Conservation (phyloP, 208 protist genomes). For the Leishmania braziliensis region DNA sequence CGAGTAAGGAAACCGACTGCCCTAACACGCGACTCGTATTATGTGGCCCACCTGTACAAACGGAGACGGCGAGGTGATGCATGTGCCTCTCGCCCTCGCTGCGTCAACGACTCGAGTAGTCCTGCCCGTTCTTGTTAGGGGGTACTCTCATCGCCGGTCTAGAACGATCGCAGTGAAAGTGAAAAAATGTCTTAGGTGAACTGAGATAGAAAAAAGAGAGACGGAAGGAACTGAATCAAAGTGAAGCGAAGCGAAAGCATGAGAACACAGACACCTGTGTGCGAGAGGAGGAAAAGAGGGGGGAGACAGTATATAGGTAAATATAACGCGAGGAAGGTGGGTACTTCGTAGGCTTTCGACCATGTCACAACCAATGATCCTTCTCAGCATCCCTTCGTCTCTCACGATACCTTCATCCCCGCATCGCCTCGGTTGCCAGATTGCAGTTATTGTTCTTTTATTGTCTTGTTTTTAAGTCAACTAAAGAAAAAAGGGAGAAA, state of each 20-base stretch:
- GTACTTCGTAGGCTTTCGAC: not conserved
- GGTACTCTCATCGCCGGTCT: not conserved
- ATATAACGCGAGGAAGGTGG: not conserved
- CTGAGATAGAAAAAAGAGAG: slow-evolving; percentile 11
- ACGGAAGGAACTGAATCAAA: slow-evolving; percentile 1
- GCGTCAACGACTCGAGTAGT: not conserved
- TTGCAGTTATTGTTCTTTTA: not conserved
- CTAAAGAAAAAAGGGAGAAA: not conserved
- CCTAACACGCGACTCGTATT: not conserved
- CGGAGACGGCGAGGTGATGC: not conserved
- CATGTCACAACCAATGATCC: not conserved
- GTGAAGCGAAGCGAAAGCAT: not conserved
- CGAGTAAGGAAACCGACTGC: not conserved
- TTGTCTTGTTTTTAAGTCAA: not conserved
- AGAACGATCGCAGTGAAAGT: not conserved
- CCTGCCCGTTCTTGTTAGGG: not conserved
- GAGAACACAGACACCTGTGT: not conserved
- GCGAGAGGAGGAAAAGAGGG: not conserved
- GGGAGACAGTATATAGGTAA: no score
- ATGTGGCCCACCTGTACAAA: not conserved
- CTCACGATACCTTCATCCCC: not conserved
- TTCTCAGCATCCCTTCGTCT: not conserved
- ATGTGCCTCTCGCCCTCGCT: not conserved
- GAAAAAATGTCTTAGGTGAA: not conserved
- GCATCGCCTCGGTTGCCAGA: not conserved